A percentile compares a stretch with the other conserved stretches of the same genome.
These are phyloP conservation scores for Cochlearia excelsa DNA, from an alignment of 345 rosid genomes.

Conservation along the genomic window DNA sequence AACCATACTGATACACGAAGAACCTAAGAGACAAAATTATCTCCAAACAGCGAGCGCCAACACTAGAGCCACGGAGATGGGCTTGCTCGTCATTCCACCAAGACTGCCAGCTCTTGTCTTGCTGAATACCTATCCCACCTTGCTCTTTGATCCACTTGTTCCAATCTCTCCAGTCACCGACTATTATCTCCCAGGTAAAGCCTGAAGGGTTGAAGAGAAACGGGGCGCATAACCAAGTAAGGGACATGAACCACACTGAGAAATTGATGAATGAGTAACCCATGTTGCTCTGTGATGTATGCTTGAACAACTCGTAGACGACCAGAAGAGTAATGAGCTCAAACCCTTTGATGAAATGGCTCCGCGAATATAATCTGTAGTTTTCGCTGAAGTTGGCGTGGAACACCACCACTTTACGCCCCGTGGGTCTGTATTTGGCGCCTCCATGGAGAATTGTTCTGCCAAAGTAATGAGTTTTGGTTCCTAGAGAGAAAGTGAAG, in stretches of 20 bases:
- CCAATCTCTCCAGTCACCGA: constrained; percentile 97
- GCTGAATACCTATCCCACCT: constrained; percentile 94
- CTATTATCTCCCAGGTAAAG: constrained; percentile 82
- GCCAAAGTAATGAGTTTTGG: constrained; percentile 86
- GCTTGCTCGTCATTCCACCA: constrained; percentile 97
- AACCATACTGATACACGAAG: constrained; percentile 91
- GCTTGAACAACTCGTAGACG: constrained; percentile 78
- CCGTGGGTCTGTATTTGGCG: constrained; percentile 89
- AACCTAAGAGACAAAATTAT: constrained; percentile 76
- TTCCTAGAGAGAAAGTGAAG: constrained; percentile 95
- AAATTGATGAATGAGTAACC: constrained; percentile 78
- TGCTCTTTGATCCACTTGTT: constrained; percentile 93
- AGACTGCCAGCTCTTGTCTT: constrained; percentile 96
- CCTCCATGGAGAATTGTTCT: constrained; percentile 91
- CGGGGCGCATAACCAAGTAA: constrained; percentile 93
- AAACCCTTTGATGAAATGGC: constrained; percentile 94
- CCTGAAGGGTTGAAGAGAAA: constrained; percentile 94
- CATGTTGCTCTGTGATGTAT: constrained; percentile 81
- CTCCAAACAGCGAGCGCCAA: constrained; percentile 70
- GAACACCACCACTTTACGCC: constrained; percentile 91
- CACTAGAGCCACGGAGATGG: constrained; percentile 70
- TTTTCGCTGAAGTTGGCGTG: constrained; percentile 91
- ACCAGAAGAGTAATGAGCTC: constrained; percentile 72
- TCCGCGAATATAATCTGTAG: constrained; percentile 84
- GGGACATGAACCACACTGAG: constrained; percentile 94